Conservation (phyloP, 2,329 filamentous ascomycete species). For the Trichoderma koningiopsis region DNA sequence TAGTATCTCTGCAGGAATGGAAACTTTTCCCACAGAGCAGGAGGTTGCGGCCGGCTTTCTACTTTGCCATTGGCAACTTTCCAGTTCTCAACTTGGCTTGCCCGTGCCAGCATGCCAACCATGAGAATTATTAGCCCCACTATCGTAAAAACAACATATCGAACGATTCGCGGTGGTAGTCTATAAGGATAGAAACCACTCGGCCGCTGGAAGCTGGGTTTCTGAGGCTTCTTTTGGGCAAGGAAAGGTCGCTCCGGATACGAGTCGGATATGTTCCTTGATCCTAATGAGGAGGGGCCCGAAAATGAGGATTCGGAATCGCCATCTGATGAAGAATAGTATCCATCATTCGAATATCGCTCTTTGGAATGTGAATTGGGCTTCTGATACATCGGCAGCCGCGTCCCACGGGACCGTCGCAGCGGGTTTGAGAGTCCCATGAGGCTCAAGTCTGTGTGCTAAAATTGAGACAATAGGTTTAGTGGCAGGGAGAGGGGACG, state of each 20-base stretch:
- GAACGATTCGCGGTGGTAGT: slow-evolving; percentile 71
- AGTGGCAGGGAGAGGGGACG: not conserved
- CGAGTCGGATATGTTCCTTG: slow-evolving; percentile 55
- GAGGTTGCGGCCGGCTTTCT: slow-evolving; percentile 54
- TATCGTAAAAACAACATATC: slow-evolving; percentile 75
- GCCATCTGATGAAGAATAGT: slow-evolving; percentile 51
- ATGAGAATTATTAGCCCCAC: slow-evolving; percentile 72
- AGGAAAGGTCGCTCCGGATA: slow-evolving; percentile 48
- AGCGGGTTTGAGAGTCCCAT: slow-evolving; percentile 56
- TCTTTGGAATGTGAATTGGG: slow-evolving; percentile 50
- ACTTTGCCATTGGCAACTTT: slow-evolving; percentile 57
- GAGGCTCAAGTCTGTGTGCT: slow-evolving; percentile 21
- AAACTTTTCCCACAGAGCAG: slow-evolving; percentile 80
- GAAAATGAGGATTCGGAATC: slow-evolving; percentile 47
- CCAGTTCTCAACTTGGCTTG: slow-evolving; percentile 70
- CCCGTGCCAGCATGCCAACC: slow-evolving; percentile 72
- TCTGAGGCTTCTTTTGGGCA: slow-evolving; percentile 43
- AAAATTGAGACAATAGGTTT: not conserved
- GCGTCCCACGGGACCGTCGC: slow-evolving; percentile 51
- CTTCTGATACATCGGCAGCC: slow-evolving; percentile 56
- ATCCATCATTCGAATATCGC: slow-evolving; percentile 54
- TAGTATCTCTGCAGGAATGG: slow-evolving; percentile 87
- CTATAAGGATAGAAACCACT: slow-evolving; percentile 53
- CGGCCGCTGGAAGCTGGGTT: slow-evolving; percentile 27
- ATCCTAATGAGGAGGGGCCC: slow-evolving; percentile 54